Conservation (phyloP, 495 filamentous ascomycete species). For the Annulohypoxylon stygium region DNA sequence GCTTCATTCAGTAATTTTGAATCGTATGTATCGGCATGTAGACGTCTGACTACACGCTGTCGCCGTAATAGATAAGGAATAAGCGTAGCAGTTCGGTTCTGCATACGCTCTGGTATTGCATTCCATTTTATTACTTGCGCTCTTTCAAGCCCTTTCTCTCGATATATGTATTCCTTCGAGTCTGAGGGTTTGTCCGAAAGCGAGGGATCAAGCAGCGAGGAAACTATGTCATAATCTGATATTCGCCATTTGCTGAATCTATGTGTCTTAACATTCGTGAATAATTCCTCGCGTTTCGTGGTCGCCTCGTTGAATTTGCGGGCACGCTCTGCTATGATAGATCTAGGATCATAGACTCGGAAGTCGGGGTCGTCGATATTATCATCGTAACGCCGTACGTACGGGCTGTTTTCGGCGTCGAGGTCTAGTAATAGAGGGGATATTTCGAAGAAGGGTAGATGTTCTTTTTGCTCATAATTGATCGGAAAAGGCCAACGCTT, state of each 20-base stretch:
- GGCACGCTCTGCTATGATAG: constrained; percentile 5
- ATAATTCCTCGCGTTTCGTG: constrained; percentile 10
- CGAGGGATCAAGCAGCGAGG: constrained; percentile 35
- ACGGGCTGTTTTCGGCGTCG: constrained; percentile 42
- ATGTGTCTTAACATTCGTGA: background rate
- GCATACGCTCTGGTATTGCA: constrained; percentile 34
- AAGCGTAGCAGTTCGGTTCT: constrained; percentile 18
- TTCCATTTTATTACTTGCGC: constrained; percentile 24
- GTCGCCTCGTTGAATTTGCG: constrained; percentile 38
- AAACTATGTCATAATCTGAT: constrained; percentile 50
- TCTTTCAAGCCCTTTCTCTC: background rate
- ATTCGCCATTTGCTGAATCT: constrained; percentile 38
- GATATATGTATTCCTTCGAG: background rate
- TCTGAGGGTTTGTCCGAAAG: background rate
- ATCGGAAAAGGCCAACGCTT: background rate
- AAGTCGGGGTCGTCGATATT: constrained; percentile 22
- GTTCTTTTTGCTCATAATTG: background rate
- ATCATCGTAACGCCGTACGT: constrained; percentile 42
- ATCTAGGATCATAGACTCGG: background rate
- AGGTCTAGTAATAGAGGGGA: constrained; percentile 47
- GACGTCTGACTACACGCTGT: constrained; percentile 16
- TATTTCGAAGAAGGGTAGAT: constrained; percentile 21
- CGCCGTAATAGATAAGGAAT: constrained; percentile 40
- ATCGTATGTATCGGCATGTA: background rate
- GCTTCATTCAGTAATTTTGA: background rate